Evolutionary conservation across 208 protist species (phyloP).

Genomic region (Phytomonas sp.): DNA sequence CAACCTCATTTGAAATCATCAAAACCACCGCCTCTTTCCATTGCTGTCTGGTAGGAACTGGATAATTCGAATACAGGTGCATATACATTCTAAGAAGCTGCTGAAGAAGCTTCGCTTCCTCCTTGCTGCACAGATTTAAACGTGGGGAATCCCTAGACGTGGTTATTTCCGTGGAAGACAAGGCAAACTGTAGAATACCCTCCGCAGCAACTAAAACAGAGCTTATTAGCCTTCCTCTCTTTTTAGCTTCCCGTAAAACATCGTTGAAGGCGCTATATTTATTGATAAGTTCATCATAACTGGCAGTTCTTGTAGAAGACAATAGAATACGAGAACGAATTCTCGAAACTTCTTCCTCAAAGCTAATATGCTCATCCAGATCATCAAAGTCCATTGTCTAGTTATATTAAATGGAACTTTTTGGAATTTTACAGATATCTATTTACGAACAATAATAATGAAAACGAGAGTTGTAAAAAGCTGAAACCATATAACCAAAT

Average conservation of each 20-base stretch:
- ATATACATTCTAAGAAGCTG: background rate
- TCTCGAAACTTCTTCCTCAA: background rate
- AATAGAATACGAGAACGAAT: background rate
- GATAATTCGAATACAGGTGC: constrained; percentile 7
- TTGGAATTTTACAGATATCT: background rate
- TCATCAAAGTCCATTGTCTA: constrained; percentile 7
- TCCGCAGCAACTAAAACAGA: background rate
- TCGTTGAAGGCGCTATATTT: background rate
- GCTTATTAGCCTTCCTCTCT: background rate
- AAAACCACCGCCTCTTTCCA: constrained; percentile 2
- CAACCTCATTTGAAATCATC: background rate
- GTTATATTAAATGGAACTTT: background rate
- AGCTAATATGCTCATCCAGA: background rate
- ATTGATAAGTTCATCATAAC: background rate
- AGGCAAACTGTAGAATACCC: background rate
- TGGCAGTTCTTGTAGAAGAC: background rate
- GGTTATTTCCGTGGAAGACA: background rate
- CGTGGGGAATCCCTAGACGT: background rate
- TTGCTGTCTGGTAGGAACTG: constrained; percentile 10
- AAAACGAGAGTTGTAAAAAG: constrained; percentile 1
- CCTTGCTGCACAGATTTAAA: background rate
- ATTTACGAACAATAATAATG: background rate
- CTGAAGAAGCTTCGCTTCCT: constrained; percentile 2
- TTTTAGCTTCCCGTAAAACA: background rate
- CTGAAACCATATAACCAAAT: background rate